Conservation (phyloP, 202 grass and related monocot genomes). For the Hordeum pubiflorum region DNA sequence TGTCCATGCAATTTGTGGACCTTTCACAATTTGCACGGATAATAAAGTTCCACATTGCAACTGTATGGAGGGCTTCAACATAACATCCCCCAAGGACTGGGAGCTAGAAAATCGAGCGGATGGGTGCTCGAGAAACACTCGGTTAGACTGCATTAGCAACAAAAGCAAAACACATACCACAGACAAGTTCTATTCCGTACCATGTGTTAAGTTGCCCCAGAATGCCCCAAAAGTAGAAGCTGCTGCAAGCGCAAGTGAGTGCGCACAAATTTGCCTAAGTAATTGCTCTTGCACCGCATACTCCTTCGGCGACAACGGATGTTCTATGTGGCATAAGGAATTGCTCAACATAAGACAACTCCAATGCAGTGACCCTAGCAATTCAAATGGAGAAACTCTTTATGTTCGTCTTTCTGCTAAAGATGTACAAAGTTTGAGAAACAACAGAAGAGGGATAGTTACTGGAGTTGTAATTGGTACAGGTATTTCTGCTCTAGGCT, state of each 20-base stretch:
- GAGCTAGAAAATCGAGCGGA: background rate
- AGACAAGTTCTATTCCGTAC: background rate
- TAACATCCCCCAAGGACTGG: background rate
- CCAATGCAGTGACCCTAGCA: background rate
- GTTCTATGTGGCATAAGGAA: background rate
- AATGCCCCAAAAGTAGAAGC: background rate
- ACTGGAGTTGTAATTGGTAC: background rate
- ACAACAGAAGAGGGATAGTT: background rate
- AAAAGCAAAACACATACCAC: background rate
- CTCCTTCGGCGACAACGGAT: background rate
- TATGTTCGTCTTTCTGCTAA: background rate
- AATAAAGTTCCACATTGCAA: background rate
- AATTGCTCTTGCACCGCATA: background rate
- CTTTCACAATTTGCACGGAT: background rate
- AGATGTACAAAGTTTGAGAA: background rate
- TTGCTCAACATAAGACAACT: background rate
- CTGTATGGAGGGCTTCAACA: background rate
- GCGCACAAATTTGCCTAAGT: background rate
- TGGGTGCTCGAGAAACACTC: background rate
- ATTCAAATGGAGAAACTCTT: background rate
- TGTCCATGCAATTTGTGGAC: background rate
- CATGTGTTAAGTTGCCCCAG: background rate
- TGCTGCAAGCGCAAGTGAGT: background rate
- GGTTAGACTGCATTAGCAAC: background rate
- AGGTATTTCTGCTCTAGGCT: background rate